A percentile compares a stretch with the other conserved stretches of the same genome.
Conservation (phyloP, 179 eudicot species). For the Amaranthus tricolor region DNA sequence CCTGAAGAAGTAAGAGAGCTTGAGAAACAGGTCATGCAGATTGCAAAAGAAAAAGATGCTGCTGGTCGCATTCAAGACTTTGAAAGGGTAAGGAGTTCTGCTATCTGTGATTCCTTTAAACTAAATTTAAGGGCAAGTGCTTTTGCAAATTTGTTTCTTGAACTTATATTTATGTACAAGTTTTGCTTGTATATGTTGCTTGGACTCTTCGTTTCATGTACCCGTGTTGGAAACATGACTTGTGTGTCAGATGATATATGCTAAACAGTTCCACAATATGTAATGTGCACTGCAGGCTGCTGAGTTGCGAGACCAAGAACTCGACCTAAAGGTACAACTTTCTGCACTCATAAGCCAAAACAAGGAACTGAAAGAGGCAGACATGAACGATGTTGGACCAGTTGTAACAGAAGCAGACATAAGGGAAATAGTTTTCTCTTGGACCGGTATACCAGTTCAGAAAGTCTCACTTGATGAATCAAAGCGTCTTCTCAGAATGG, state of each 20-base stretch:
- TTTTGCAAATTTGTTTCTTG: background rate
- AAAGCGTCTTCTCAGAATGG: conserved; percentile 80
- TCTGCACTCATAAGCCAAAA: conserved; percentile 55
- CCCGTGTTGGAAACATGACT: background rate
- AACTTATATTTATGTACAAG: background rate
- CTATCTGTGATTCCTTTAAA: background rate
- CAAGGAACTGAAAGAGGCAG: conserved; percentile 78
- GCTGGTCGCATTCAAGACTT: conserved; percentile 79
- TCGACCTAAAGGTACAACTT: conserved; percentile 69
- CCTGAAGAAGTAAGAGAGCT: conserved; percentile 77
- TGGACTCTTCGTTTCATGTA: background rate
- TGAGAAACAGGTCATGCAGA: conserved; percentile 78
- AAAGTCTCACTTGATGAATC: conserved; percentile 83
- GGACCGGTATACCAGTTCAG: conserved; percentile 97
- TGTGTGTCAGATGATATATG: background rate
- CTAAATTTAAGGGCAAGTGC: too few species aligned
- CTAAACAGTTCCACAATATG: background rate
- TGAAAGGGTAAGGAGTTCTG: conserved; percentile 56
- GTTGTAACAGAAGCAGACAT: conserved; percentile 79
- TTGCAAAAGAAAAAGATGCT: conserved; percentile 71
- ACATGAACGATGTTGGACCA: conserved; percentile 59
- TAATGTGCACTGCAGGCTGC: conserved; percentile 60
- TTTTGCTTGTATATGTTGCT: background rate
- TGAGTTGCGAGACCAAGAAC: conserved; percentile 68
- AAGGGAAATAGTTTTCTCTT: conserved; percentile 78